Percentiles rank a stretch among this genome's conserved stretches.
These are phyloP conservation scores for Clonostachys chloroleuca DNA, from an alignment of 2,329 filamentous ascomycete species.

Conservation along the genomic window DNA sequence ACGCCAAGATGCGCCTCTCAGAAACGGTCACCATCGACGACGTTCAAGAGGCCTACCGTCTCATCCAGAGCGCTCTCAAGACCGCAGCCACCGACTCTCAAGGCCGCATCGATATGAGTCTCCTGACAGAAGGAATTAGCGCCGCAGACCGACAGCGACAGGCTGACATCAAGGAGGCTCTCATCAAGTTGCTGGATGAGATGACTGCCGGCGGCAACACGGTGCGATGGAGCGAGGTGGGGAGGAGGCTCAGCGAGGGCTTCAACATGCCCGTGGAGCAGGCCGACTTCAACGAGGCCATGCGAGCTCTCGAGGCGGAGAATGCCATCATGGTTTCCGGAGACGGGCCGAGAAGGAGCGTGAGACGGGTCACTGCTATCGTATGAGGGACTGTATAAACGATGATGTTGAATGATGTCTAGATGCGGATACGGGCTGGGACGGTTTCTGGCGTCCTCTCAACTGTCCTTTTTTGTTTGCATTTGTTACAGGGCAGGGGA, in stretches of 20 bases:
- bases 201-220: conserved; percentile 63
- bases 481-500: no score
- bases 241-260: conserved; percentile 66
- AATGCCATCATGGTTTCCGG: conserved; percentile 76
- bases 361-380: conserved; percentile 66
- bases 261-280: conserved; percentile 69
- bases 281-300: conserved; percentile 76
- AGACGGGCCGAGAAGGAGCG: conserved; percentile 77
- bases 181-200: conserved; percentile 75
- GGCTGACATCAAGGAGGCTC: conserved; percentile 77
- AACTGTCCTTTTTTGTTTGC: no score
- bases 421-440: no score
- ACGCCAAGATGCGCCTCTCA: conserved; percentile 94
- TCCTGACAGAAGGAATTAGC: conserved; percentile 91
- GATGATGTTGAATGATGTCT: no score
- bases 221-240: conserved; percentile 76
- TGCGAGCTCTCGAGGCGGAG: conserved; percentile 79
- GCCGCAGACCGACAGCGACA: conserved; percentile 79
- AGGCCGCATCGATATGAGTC: conserved; percentile 93
- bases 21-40: conserved; percentile 72
- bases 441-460: no score
- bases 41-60: conserved; percentile 83
- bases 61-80: conserved; percentile 93
- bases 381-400: conserved; percentile 12
- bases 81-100: conserved; percentile 93